These are phyloP conservation scores for Boletus vermiculosoides DNA, from an alignment of 768 basidiomycete genomes.

Conservation along the genomic window DNA sequence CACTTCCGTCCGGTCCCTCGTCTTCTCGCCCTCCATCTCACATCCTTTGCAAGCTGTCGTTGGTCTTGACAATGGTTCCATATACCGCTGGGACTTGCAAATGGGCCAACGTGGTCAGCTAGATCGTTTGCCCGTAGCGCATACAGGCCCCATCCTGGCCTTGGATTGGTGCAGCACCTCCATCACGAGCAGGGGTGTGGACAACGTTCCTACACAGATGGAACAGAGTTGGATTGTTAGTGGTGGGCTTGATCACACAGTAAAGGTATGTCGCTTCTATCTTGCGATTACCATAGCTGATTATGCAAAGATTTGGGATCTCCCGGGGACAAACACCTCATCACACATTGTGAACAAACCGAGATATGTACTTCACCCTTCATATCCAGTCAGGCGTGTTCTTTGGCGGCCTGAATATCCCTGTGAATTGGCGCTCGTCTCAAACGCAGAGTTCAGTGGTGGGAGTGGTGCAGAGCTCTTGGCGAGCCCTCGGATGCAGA, in stretches of 20 bases:
- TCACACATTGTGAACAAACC: conserved; percentile 64
- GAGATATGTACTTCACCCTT: conserved; percentile 69
- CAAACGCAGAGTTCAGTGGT: conserved; percentile 55
- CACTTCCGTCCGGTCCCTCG: conserved; percentile 63
- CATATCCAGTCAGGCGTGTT: conserved; percentile 71
- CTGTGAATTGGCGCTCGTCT: conserved; percentile 72
- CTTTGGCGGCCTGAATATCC: conserved; percentile 76
- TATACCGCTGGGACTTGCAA: conserved; percentile 77
- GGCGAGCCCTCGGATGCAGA: conserved; percentile 31
- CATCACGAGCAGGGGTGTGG: conserved; percentile 13
- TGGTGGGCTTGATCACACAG: conserved; percentile 74
- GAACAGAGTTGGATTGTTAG: conserved; percentile 72
- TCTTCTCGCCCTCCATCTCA: conserved; percentile 65
- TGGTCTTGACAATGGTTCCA: conserved; percentile 67
- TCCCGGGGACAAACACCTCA: conserved; percentile 37
- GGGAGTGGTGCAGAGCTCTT: conserved; percentile 25
- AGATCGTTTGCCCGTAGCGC: conserved; percentile 72
- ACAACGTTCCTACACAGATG: conserved; percentile 13
- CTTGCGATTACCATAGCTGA: not conserved
- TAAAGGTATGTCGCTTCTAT: conserved; percentile 51
- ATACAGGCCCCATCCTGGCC: conserved; percentile 66
- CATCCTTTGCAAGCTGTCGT: conserved; percentile 68
- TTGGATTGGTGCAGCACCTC: conserved; percentile 65
- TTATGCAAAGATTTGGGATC: conserved; percentile 65
- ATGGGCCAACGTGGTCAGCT: conserved; percentile 74